Evolutionary conservation across 805 yeast species (phyloP).

Genomic region (Metschnikowia similis): DNA sequence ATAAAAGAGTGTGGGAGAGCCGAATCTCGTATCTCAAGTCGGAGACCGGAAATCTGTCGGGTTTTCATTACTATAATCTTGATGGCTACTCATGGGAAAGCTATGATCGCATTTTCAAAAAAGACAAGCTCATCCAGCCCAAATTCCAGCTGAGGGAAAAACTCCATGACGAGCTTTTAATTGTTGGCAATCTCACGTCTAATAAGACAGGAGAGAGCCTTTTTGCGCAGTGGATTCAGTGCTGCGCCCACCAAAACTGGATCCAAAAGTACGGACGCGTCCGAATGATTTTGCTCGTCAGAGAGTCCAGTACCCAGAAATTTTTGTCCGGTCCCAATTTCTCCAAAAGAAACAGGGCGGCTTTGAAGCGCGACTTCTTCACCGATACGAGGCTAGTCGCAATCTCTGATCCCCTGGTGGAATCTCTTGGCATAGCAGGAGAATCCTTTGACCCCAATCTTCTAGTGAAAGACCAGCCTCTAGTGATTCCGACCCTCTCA

Average conservation of each 20-base stretch:
- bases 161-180: slow-evolving; percentile 51
- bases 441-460: slow-evolving; percentile 33
- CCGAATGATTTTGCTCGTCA: slow-evolving; percentile 66
- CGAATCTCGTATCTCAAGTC: slow-evolving; percentile 21
- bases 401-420: slow-evolving; percentile 20
- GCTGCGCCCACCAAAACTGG: slow-evolving; percentile 71
- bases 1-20: slow-evolving; percentile 25
- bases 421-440: slow-evolving; percentile 19
- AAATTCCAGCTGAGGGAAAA: slow-evolving; percentile 26
- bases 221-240: slow-evolving; percentile 68
- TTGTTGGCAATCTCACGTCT: slow-evolving; percentile 56
- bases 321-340: slow-evolving; percentile 55
- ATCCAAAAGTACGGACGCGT: slow-evolving; percentile 66
- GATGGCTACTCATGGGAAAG: slow-evolving; percentile 73
- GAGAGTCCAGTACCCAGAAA: slow-evolving; percentile 52
- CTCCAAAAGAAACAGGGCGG: slow-evolving; percentile 52
- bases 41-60: slow-evolving; percentile 25
- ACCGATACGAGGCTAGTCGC: slow-evolving; percentile 60
- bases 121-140: slow-evolving; percentile 39
- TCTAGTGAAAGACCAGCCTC: slow-evolving; percentile 34
- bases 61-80: slow-evolving; percentile 27
- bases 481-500: slow-evolving; percentile 24
- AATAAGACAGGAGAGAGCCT: slow-evolving; percentile 58
- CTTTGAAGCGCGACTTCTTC: slow-evolving; percentile 61
- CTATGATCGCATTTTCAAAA: slow-evolving; percentile 44